A percentile compares a stretch with the other conserved stretches of the same genome.
phyloP scores from a whole-genome alignment of 2,329 filamentous ascomycete genomes.

The Ceratocystis cacaofunesta region DNA sequence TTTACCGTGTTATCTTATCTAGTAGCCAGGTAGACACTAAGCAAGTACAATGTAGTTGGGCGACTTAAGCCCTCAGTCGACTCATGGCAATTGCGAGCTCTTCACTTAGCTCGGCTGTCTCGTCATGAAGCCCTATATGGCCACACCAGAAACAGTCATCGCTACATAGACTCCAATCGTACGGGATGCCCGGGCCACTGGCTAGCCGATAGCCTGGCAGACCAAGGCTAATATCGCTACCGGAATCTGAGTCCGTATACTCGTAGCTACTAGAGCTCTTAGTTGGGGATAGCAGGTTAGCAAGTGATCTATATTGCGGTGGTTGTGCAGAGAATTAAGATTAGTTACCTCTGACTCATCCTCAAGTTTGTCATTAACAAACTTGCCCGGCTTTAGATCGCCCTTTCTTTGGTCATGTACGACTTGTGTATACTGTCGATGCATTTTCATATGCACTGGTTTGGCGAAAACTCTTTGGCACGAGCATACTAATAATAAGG shows the following conservation, averaged over 20 bases:
- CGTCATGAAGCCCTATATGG: not conserved
- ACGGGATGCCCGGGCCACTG: not conserved
- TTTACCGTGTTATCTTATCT: not conserved
- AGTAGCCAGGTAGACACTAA: not conserved
- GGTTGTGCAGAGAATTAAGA: no score
- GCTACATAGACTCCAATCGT: slow-evolving; percentile 2
- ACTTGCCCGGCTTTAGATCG: not conserved
- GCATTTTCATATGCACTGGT: not conserved
- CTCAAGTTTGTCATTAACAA: not conserved
- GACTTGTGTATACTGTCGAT: not conserved
- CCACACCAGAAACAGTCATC: slow-evolving; percentile 4
- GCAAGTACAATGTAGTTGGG: not conserved
- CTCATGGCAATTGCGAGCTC: not conserved
- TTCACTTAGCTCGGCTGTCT: not conserved
- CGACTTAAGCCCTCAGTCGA: not conserved
- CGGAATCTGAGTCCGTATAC: not conserved
- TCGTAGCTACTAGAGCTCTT: not conserved
- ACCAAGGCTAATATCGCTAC: no score
- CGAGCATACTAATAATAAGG: not conserved
- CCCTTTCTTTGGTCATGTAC: not conserved
- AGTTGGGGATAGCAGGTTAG: not conserved
- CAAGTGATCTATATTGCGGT: no score
- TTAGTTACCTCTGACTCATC: no score
- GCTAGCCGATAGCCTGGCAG: not conserved
- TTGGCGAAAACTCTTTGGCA: not conserved